Base-by-base conservation (phyloP, 345 rosid genomes). In the Hypericum perforatum region DNA sequence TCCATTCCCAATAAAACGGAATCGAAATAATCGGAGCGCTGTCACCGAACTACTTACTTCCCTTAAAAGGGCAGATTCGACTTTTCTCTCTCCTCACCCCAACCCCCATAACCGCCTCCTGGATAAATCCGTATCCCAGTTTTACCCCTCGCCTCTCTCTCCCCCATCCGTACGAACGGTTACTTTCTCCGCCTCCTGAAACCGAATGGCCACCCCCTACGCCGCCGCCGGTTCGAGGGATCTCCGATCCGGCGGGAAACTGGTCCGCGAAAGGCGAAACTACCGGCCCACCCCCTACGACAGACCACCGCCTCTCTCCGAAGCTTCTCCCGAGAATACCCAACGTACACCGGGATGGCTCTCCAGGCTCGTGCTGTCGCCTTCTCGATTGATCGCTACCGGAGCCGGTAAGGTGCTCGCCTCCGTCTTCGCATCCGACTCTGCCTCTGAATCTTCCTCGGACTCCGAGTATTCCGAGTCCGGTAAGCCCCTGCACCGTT, bases 311-410 rank as follows among this genome's bases (percentile, higher is more conserved):
- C 16, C 56, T 38, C 58, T 16, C 5, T 32, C 54, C 9, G 59
- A 44, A 5, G 52, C 65, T 58, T 67, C 46, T 60, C 50, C 70
- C 13, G 68, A 44, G 1, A 22, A 22, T 22, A 22, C 32, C 43
- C 62, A 59, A 12, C 69, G 71, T 64, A 79, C 74, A 86, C 92
- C 89, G 76, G 87, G 74, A 72, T 91, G 98, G 98, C 72, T 91
- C 56, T 81, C 96, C 57, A 80, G 73, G 58, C 75, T 78, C 65
- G 61, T 90, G 64, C 68, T 68, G 40, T 77, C 82, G 22, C 97
- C 95, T 3, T 80, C 98, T 54, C 89, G 84, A 52, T 49, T 75
- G 56, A 75, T 87, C 69, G 95, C 86, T 51, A 68, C 82, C 52
- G 84, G 96, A 53, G 87, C 96, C 39, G 89, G 84, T 0, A 80